These are phyloP conservation scores for Plasmodiophora brassicae DNA, from an alignment of 208 protist genomes.

Conservation along the genomic window DNA sequence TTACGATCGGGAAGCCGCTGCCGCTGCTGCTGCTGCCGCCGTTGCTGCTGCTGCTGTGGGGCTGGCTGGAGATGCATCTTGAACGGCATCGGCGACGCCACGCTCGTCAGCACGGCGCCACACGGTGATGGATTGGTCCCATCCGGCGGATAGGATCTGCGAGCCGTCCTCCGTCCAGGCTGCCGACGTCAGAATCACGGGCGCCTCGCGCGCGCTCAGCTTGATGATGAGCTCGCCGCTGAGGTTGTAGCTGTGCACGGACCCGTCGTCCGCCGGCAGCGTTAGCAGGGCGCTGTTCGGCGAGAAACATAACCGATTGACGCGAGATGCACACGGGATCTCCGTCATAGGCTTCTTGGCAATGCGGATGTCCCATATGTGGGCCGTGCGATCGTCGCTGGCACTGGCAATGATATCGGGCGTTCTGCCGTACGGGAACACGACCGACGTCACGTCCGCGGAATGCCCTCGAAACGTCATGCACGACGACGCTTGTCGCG, in stretches of 20 bases:
- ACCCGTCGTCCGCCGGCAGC: background rate
- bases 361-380: background rate
- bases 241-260: background rate
- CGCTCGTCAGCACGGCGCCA: too few relatives aligned
- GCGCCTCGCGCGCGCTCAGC: background rate
- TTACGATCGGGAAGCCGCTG: too few relatives aligned
- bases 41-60: too few relatives aligned
- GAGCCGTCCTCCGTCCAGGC: background rate
- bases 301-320: background rate
- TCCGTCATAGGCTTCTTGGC: slow-evolving; percentile 11
- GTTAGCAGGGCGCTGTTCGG: slow-evolving; percentile 20
- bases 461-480: background rate
- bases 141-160: background rate
- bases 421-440: background rate
- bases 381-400: background rate
- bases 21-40: too few relatives aligned
- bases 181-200: background rate
- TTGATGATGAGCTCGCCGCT: slow-evolving; percentile 27
- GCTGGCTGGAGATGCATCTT: too few relatives aligned
- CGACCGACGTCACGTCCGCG: background rate
- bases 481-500: background rate
- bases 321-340: background rate
- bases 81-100: too few relatives aligned
- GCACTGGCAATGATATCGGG: background rate
- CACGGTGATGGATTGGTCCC: background rate